Evolutionary conservation across 768 basidiomycete species (phyloP).

Genomic region (Amanita muscaria): DNA sequence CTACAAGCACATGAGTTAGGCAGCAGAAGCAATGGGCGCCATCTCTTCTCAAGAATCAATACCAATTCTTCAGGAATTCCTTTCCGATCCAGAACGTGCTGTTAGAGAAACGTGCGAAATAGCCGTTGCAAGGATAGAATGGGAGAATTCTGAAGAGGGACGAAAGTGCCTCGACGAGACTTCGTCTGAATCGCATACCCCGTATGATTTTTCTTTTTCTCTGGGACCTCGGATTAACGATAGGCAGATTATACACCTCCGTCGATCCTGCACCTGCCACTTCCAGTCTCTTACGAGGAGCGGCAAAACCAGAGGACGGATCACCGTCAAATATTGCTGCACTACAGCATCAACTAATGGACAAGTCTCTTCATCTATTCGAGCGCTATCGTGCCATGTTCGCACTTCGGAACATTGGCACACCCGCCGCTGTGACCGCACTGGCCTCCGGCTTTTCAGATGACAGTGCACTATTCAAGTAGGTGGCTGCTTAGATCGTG

Average conservation of each 20-base stretch:
- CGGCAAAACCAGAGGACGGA: conserved; percentile 41
- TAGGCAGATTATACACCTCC: conserved; percentile 60
- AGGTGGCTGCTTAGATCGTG: conserved; percentile 17
- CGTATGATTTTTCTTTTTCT: conserved; percentile 24
- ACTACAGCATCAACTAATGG: conserved; percentile 56
- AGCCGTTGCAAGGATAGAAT: conserved; percentile 90
- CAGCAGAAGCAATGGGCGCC: conserved; percentile 98
- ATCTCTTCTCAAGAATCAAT: conserved; percentile 65
- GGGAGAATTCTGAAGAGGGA: conserved; percentile 78
- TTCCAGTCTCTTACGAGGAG: conserved; percentile 49
- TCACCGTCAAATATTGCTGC: conserved; percentile 39
- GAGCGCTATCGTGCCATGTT: conserved; percentile 98
- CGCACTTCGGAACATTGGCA: conserved; percentile 88
- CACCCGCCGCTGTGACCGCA: conserved; percentile 77
- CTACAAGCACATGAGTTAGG: conserved; percentile 34
- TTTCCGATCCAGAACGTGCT: conserved; percentile 59
- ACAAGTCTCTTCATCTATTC: conserved; percentile 67
- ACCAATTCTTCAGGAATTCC: conserved; percentile 61
- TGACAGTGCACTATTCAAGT: conserved; percentile 91
- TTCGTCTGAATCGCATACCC: conserved; percentile 21
- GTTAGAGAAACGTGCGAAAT: conserved; percentile 97
- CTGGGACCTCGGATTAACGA: neutral
- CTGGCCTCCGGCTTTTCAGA: conserved; percentile 88
- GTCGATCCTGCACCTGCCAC: conserved; percentile 86
- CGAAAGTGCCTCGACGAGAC: conserved; percentile 29